These are phyloP conservation scores for Acer campestre DNA, from an alignment of 345 rosid species.

Conservation along the genomic window DNA sequence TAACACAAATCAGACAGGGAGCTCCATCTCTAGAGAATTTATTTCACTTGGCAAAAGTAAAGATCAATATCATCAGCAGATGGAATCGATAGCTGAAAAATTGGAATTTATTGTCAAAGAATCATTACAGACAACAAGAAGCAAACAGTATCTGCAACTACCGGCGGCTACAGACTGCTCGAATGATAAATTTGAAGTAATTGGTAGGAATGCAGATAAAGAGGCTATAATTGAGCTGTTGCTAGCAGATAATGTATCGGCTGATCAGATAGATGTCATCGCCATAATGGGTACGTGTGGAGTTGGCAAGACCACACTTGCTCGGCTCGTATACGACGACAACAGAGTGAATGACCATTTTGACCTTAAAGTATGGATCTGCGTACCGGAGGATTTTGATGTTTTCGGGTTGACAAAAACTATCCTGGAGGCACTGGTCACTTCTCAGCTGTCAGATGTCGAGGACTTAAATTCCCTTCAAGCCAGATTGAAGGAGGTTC, in stretches of 20 bases:
- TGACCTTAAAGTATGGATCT: conserved; percentile 30
- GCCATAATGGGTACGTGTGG: conserved; percentile 34
- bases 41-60: too few species aligned
- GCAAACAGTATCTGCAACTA: background rate
- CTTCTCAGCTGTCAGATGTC: background rate
- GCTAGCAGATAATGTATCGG: background rate
- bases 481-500: background rate
- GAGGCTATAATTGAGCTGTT: conserved; percentile 5
- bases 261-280: conserved; percentile 15
- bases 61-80: too few species aligned
- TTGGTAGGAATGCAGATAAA: conserved; percentile 32
- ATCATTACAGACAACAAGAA: too few species aligned
- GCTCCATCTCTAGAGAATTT: too few species aligned
- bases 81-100: too few species aligned
- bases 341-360: background rate
- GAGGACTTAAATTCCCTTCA: conserved; percentile 5
- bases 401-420: background rate
- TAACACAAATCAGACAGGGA: too few species aligned
- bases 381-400: conserved; percentile 26
- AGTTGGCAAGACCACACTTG: background rate
- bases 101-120: too few species aligned
- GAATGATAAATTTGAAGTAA: conserved; percentile 6
- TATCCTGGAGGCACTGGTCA: background rate
- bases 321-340: conserved; percentile 27
- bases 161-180: background rate